Evolutionary conservation across 2,329 filamentous ascomycete genomes (phyloP).

Genomic region (Colletotrichum theobromicola): DNA sequence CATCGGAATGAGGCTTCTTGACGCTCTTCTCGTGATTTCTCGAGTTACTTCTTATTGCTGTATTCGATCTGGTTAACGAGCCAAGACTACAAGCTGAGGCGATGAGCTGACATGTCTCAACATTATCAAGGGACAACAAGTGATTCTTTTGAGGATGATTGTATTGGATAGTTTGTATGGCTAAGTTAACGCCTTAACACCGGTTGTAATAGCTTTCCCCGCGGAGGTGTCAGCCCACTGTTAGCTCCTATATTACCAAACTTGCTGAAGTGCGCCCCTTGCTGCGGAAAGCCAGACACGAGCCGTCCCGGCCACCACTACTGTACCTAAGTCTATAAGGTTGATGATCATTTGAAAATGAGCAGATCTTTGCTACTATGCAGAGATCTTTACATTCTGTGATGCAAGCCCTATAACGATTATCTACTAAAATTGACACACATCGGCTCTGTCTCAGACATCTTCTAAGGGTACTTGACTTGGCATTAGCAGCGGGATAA

Average conservation of each 20-base stretch:
- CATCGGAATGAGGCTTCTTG: rapidly evolving
- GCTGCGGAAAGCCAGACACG: rapidly evolving
- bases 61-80: rapidly evolving
- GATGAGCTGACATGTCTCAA: background rate
- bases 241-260: background rate
- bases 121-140: rapidly evolving
- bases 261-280: background rate
- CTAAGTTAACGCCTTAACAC: rapidly evolving
- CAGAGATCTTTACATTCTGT: background rate
- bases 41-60: background rate
- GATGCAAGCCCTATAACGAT: background rate
- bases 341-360: background rate
- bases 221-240: rapidly evolving
- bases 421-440: background rate
- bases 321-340: rapidly evolving
- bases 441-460: background rate
- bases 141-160: rapidly evolving
- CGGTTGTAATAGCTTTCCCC: background rate
- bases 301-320: rapidly evolving
- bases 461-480: background rate
- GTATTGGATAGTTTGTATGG: background rate
- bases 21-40: background rate
- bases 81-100: background rate
- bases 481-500: background rate
- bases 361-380: background rate